Percentiles rank a stretch among this genome's conserved stretches.
These are phyloP conservation scores for Aspergillus caelatus DNA, from an alignment of 2,329 filamentous ascomycete species.

Conservation along the genomic window DNA sequence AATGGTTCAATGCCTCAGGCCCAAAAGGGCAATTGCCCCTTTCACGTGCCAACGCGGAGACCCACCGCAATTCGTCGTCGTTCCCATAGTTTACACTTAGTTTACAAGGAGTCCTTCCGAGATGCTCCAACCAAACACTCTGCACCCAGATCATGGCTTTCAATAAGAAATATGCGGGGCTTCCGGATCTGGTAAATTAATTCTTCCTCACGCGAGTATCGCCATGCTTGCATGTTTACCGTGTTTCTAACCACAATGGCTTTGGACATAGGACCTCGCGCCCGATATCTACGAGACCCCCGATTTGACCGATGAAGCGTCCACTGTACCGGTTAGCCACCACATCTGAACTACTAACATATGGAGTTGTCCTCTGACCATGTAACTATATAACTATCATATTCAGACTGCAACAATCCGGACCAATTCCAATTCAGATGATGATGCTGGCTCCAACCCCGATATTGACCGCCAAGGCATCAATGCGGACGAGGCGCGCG, in stretches of 20 bases:
- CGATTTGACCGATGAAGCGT: slow-evolving; percentile 85
- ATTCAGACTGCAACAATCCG: slow-evolving; percentile 54
- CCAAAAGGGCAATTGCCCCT: slow-evolving; percentile 1
- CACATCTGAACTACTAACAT: background rate
- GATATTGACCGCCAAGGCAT: slow-evolving; percentile 77
- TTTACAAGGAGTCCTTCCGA: background rate
- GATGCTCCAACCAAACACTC: background rate
- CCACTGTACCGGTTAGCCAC: slow-evolving; percentile 72
- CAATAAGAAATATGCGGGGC: slow-evolving; percentile 78
- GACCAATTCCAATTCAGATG: slow-evolving; percentile 61
- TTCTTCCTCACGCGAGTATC: background rate
- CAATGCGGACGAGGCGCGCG: slow-evolving; percentile 76
- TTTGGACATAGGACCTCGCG: slow-evolving; percentile 72
- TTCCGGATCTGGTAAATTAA: slow-evolving; percentile 72
- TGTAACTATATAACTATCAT: slow-evolving; percentile 53
- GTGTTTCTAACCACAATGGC: slow-evolving; percentile 8
- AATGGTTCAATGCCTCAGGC: slow-evolving; percentile 3
- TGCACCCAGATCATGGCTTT: slow-evolving; percentile 53
- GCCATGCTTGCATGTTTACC: background rate
- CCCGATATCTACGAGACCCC: slow-evolving; percentile 97
- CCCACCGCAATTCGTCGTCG: background rate
- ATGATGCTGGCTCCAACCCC: slow-evolving; percentile 54
- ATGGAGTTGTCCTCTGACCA: background rate
- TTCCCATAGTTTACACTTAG: slow-evolving; percentile 15
- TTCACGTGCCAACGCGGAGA: slow-evolving; percentile 14